These are phyloP conservation scores for Penicillium silybi DNA, from an alignment of 495 filamentous ascomycete genomes.

Conservation along the genomic window DNA sequence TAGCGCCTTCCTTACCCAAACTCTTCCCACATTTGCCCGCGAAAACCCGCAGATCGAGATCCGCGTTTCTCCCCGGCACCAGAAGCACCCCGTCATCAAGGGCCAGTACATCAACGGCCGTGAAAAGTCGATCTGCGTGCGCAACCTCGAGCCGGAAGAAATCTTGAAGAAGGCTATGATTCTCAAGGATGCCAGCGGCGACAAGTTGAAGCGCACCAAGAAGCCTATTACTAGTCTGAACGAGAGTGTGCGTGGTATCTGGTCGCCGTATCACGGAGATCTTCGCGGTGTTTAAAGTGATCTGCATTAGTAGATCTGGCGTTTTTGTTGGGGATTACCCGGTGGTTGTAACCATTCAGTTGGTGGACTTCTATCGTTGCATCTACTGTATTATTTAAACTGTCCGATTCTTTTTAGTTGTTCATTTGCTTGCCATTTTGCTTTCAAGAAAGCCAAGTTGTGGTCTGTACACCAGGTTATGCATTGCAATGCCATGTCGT, in stretches of 20 bases:
- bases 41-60: slow-evolving; percentile 88
- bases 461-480: slow-evolving; percentile 5
- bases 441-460: background rate
- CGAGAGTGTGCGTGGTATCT: slow-evolving; percentile 89
- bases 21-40: slow-evolving; percentile 70
- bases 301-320: background rate
- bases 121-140: slow-evolving; percentile 81
- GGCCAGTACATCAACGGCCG: slow-evolving; percentile 89
- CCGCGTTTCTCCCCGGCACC: slow-evolving; percentile 79
- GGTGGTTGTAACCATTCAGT: slow-evolving; percentile 9
- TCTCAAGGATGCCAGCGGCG: slow-evolving; percentile 77
- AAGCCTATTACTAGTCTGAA: slow-evolving; percentile 85
- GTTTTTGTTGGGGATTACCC: slow-evolving; percentile 23
- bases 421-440: slow-evolving; percentile 11
- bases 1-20: slow-evolving; percentile 75
- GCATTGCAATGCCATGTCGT: slow-evolving; percentile 11
- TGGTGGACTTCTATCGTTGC: slow-evolving; percentile 11
- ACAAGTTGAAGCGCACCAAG: slow-evolving; percentile 74
- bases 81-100: slow-evolving; percentile 79
- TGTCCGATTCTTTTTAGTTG: slow-evolving; percentile 14
- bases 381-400: slow-evolving; percentile 33
- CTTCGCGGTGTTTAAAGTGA: slow-evolving; percentile 37
- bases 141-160: slow-evolving; percentile 75
- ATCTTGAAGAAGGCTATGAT: slow-evolving; percentile 77
- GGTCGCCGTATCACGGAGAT: slow-evolving; percentile 85